Conservation (phyloP, 2,329 filamentous ascomycete genomes). For the Dactylellina cionopaga region DNA sequence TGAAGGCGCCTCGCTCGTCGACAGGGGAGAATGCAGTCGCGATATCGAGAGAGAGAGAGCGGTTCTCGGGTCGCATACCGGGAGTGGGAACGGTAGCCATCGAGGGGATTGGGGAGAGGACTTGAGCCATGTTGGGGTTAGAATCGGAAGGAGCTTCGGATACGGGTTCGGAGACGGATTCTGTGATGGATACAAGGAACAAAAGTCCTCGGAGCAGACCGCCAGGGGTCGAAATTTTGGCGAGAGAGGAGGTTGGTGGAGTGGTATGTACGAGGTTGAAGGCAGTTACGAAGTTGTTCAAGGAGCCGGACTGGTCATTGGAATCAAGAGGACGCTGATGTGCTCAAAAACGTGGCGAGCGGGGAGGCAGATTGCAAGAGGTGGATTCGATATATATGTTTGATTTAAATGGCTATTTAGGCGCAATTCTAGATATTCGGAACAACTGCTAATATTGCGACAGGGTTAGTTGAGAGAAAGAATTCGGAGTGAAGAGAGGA, state of each 20-base stretch:
- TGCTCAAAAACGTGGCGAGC: conserved; percentile 31
- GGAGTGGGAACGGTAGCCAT: conserved; percentile 4
- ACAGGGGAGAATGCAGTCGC: conserved; percentile 77
- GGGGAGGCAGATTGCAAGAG: conserved; percentile 12
- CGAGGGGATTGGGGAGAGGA: conserved; percentile 47
- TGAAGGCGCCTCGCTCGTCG: conserved; percentile 93
- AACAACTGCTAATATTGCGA: too few relatives aligned
- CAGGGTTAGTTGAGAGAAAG: not conserved
- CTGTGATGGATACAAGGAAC: conserved; percentile 47
- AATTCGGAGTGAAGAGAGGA: not conserved
- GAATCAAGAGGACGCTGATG: conserved; percentile 10
- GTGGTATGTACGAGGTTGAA: not conserved
- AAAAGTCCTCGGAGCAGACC: conserved; percentile 43
- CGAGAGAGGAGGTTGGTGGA: conserved; percentile 13
- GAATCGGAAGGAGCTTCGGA: conserved; percentile 6
- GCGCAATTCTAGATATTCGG: not conserved
- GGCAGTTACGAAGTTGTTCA: conserved; percentile 11
- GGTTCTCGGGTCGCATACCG: conserved; percentile 42
- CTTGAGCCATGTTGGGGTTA: conserved; percentile 37
- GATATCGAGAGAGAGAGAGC: conserved; percentile 49
- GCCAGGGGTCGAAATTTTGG: conserved; percentile 44
- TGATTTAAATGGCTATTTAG: not conserved
- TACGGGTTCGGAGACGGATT: conserved; percentile 28
- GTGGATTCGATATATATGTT: conserved; percentile 1
- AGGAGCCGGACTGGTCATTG: conserved; percentile 35